A percentile compares a stretch with the other conserved stretches of the same genome.
Evolutionary conservation across 192 early-diverging fungal species (phyloP).

Genomic region (Dispira parvispora): DNA sequence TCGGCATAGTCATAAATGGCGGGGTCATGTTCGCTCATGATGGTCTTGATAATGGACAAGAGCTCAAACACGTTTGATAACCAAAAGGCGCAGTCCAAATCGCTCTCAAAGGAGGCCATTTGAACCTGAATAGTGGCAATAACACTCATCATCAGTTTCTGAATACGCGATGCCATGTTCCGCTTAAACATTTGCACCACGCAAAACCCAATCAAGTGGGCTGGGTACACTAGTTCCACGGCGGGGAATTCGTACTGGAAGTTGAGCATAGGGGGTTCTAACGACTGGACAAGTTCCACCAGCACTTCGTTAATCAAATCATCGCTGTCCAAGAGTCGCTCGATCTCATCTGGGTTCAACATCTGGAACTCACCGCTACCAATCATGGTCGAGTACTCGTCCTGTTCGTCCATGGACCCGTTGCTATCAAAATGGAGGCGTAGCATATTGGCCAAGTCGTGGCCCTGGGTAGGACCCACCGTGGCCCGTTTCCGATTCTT

Average conservation of each 20-base stretch:
- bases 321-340: slow-evolving; percentile 37
- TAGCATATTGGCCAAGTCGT: slow-evolving; percentile 25
- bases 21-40: slow-evolving; percentile 51
- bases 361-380: neutral
- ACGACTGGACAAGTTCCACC: slow-evolving; percentile 69
- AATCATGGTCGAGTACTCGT: slow-evolving; percentile 3
- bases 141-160: slow-evolving; percentile 67
- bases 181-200: slow-evolving; percentile 75
- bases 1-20: slow-evolving; percentile 42
- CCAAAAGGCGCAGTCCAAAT: slow-evolving; percentile 77
- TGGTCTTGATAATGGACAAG: slow-evolving; percentile 72
- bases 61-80: slow-evolving; percentile 93
- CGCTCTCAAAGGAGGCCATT: slow-evolving; percentile 34
- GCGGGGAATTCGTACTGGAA: slow-evolving; percentile 37
- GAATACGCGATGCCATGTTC: slow-evolving; percentile 67
- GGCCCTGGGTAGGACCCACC: slow-evolving; percentile 20
- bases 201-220: slow-evolving; percentile 75
- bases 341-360: slow-evolving; percentile 7
- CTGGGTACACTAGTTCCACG: slow-evolving; percentile 76
- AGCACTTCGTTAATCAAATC: slow-evolving; percentile 69
- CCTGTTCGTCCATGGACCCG: slow-evolving; percentile 14
- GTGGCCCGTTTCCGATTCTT: slow-evolving; percentile 19
- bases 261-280: slow-evolving; percentile 82
- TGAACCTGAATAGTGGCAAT: slow-evolving; percentile 67
- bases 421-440: slow-evolving; percentile 16